These are phyloP conservation scores for Fusarium azukiicola DNA, from an alignment of 2,329 filamentous ascomycete species.

Conservation along the genomic window DNA sequence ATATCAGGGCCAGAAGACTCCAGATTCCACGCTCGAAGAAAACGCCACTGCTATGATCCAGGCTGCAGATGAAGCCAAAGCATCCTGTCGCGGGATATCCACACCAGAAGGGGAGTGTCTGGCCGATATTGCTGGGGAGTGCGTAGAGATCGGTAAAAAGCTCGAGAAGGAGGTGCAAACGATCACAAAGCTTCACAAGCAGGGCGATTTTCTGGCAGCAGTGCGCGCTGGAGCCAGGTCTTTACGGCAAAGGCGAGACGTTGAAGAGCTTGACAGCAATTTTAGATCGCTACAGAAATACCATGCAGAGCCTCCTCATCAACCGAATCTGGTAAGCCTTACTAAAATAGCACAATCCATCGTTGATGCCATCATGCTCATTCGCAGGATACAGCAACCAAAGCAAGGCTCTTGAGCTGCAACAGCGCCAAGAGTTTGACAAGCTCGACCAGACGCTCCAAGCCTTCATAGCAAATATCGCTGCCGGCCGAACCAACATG, in stretches of 20 bases:
- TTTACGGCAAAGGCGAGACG: neutral
- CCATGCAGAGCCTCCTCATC: slow-evolving; percentile 3
- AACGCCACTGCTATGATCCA: neutral
- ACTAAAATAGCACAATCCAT: neutral
- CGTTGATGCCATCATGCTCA: neutral
- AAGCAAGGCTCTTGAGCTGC: neutral
- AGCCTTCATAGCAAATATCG: neutral
- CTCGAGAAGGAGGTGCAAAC: neutral
- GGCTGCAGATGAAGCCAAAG: neutral
- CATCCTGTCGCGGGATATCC: neutral
- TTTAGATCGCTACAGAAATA: neutral
- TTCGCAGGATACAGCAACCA: neutral
- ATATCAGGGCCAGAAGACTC: slow-evolving; percentile 6
- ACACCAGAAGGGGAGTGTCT: slow-evolving; percentile 1
- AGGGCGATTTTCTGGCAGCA: neutral
- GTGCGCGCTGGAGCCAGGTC: neutral
- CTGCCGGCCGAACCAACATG: neutral
- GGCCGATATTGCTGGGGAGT: neutral
- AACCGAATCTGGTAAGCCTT: neutral
- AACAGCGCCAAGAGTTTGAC: neutral
- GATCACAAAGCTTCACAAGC: neutral
- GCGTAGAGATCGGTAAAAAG: neutral
- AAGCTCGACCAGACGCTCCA: neutral
- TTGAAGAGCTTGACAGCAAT: neutral
- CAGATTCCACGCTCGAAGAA: neutral